Evolutionary conservation across 2,329 filamentous ascomycete species (phyloP), one percentile per base, ranked within the genome.

Genomic region (Xylariales sp.): DNA sequence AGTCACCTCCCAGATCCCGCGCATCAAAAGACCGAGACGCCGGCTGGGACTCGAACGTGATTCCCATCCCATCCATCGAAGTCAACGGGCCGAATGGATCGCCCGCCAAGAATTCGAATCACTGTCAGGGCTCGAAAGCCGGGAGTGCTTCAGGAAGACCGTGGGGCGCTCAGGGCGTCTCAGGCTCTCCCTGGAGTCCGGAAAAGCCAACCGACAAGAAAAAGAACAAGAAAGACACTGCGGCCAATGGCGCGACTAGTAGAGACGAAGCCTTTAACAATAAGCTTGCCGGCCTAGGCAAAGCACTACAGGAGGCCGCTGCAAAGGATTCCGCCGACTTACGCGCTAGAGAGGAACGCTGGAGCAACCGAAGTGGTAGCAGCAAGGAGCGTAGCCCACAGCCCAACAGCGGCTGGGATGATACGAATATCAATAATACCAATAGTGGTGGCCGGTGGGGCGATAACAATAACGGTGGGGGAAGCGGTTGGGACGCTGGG

Each of bases 31-130:
- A 74, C 59, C 65, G 50, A 18, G 73, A 64, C 10, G 71, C 59
- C 23, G 67, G 61, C 16, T 70, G 71, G 62, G 53, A 70, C 56
- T 75, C 74, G 10, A 76, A 76, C 32, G 69, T 75, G 18, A 58
- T 70, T 16, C 74, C 74, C 10, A 52, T 60, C 39, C 59, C 62
- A 23, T 57, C 65, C 14, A 61, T 70, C n/a, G 71, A 73, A 46
- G 46, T 62, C 50, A 62, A 55, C 7, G 53, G 65, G 12, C 55
- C 64, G 0, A 41, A 57, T 16, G 63, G 52, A 54, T 71, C 68
- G 16, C 57, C 60, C 32, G 8, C 34, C 39, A 62, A 55, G 34
- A 36, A 23, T n/a, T 65, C 58, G 16, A 61, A 59, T 18, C 14
- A 41, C 8, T 54, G 30, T 1, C 53, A 36, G 16, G 54, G 39